Conservation (phyloP, 106 monocot species). For the Agapanthus africanus region DNA sequence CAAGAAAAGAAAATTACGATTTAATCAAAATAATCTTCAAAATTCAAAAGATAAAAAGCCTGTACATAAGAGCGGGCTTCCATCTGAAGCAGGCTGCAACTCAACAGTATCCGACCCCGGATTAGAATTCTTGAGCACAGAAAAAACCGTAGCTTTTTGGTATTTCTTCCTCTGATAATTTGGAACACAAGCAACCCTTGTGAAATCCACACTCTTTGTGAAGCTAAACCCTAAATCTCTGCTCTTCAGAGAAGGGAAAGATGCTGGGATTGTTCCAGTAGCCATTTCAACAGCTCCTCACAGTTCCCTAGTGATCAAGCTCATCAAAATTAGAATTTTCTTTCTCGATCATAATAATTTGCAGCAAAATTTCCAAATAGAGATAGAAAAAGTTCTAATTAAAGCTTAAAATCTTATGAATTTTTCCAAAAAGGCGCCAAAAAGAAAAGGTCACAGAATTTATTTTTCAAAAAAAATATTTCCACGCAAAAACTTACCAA, state of each 20-base stretch:
- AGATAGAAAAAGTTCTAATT: neutral
- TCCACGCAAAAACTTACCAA: too few relatives aligned
- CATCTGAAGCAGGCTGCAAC: constrained; percentile 64
- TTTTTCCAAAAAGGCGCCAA: neutral
- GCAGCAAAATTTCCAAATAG: neutral
- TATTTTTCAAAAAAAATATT: too few relatives aligned
- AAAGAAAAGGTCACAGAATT: neutral
- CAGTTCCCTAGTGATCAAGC: neutral
- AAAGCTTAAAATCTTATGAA: too few relatives aligned
- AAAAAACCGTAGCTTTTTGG: constrained; percentile 15
- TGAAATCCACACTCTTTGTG: constrained; percentile 58
- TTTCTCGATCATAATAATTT: neutral
- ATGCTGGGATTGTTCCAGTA: constrained; percentile 33
- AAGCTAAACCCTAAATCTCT: constrained; percentile 28
- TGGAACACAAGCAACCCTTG: constrained; percentile 23
- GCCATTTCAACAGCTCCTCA: constrained; percentile 32
- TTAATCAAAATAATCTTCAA: neutral
- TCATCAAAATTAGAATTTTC: constrained; percentile 2
- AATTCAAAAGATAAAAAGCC: neutral
- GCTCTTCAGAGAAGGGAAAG: constrained; percentile 38
- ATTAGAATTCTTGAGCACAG: constrained; percentile 34
- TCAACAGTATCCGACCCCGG: constrained; percentile 80
- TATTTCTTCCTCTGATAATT: constrained; percentile 6
- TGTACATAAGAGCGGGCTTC: constrained; percentile 91
- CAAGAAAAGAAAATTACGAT: neutral